Evolutionary conservation across 352 stramenopile genomes (phyloP).

Genomic region (Pythium dissotocum): DNA sequence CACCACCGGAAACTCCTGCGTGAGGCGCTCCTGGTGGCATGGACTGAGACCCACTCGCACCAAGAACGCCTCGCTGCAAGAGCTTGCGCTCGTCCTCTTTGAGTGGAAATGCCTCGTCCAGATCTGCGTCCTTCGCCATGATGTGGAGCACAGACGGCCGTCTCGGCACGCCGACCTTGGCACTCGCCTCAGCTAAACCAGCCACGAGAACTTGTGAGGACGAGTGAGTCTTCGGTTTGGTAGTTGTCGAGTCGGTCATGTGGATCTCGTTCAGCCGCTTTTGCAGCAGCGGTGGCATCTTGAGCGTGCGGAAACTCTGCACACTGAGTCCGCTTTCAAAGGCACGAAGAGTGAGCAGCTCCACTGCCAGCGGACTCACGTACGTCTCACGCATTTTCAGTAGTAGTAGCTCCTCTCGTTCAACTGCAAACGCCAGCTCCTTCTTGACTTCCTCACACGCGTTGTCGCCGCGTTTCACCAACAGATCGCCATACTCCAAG

Average conservation of each 20-base stretch:
- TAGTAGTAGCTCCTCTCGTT: conserved; percentile 81
- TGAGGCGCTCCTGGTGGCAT: conserved; percentile 5
- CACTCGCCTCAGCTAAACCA: not conserved
- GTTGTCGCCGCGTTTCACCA: conserved; percentile 63
- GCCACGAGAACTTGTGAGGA: not conserved
- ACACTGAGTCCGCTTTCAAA: conserved; percentile 70
- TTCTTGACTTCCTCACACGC: conserved; percentile 88
- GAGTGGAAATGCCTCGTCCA: conserved; percentile 55
- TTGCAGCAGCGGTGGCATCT: conserved; percentile 64
- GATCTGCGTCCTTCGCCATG: conserved; percentile 47
- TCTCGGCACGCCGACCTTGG: conserved; percentile 10
- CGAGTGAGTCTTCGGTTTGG: conserved; percentile 22
- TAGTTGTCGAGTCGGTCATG: conserved; percentile 26
- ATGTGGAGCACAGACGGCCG: conserved; percentile 67
- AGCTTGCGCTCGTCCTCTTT: conserved; percentile 62
- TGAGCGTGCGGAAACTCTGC: conserved; percentile 81
- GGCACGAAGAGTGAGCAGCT: conserved; percentile 69
- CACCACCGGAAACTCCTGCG: conserved; percentile 1
- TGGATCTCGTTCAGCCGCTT: conserved; percentile 77
- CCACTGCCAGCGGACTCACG: conserved; percentile 68
- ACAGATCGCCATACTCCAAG: conserved; percentile 77
- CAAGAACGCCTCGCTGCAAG: conserved; percentile 25
- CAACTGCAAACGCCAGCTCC: conserved; percentile 78
- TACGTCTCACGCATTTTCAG: conserved; percentile 85
- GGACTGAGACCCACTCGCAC: not conserved